Evolutionary conservation across 345 rosid species (phyloP), one percentile per base, ranked within the genome.

Genomic region (Euphorbia lathyris): DNA sequence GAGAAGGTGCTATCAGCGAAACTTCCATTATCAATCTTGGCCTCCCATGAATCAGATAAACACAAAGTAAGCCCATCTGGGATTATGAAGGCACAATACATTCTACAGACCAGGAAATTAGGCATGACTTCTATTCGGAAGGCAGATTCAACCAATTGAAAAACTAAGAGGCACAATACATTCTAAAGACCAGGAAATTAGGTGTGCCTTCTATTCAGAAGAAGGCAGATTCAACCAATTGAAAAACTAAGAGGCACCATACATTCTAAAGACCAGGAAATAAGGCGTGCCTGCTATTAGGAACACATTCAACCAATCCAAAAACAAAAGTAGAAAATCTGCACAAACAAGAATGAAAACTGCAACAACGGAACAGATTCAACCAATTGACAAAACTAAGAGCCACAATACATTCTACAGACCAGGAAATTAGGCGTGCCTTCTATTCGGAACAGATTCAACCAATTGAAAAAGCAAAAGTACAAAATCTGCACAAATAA

Each of bases 11-110:
- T 58, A 76, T 79, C 84, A 74, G 80, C 74, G 58, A 77, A 69
- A 79, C 76, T 69, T 72, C 80, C 80, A 72, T 45, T 3, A 4
- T 77, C 70, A 22, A 66, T 74, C 56, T 74, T 34, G 70, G 82
- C 83, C 84, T 77, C 75, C 78, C 74, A 75, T 75, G 90, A 83
- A 82, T 83, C 87, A 78, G 79, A 78, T 51, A 73, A 78, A 67
- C 65, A 75, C 63, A 47, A 66, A 50, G 11, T 63, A 63, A 73
- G 40, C 69, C 75, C 66, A 80, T 70, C 84, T 65, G 85, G 84
- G 79, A 83, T 76, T 70, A 80, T 47, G 74, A 48, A 80, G 76
- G 78, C 76, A 57, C 32, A 36, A 12, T 12, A 23, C 2, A 16
- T 20, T 17, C 29, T 25, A 2, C 8, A 47, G 42, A 11, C 4